Conservation (phyloP, 2,329 filamentous ascomycete genomes). For the Aspergillus vadensis region DNA sequence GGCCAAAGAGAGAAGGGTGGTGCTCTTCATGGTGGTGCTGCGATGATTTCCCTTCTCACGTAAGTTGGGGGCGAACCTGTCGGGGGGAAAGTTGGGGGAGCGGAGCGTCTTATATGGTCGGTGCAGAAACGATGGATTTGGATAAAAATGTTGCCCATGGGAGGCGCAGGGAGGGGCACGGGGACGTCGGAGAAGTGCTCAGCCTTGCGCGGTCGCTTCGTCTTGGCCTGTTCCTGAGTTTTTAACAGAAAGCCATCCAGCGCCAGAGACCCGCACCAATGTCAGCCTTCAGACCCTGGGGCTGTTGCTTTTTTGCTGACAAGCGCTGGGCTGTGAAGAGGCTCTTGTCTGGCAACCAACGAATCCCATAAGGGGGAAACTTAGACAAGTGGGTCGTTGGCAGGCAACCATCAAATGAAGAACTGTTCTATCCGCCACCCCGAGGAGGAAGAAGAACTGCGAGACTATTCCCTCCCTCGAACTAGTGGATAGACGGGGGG, state of each 20-base stretch:
- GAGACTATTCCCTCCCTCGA: not conserved
- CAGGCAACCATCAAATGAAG: not conserved
- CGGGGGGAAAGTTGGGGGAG: too few species aligned
- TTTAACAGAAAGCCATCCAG: not conserved
- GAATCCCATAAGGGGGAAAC: not conserved
- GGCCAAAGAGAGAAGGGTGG: slow-evolving; percentile 9
- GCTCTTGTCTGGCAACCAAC: not conserved
- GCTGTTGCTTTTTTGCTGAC: too few species aligned
- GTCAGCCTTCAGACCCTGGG: too few species aligned
- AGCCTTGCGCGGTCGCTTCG: too few species aligned
- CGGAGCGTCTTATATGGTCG: too few species aligned
- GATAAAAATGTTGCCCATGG: too few species aligned
- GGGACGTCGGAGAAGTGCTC: too few species aligned
- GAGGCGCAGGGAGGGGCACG: too few species aligned
- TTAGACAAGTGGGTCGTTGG: not conserved
- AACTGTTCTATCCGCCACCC: not conserved
- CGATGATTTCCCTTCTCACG: not conserved
- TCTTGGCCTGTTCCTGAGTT: too few species aligned
- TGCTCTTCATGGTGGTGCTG: slow-evolving; percentile 8
- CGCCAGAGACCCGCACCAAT: not conserved
- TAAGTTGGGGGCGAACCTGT: not conserved
- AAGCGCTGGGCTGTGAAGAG: not conserved
- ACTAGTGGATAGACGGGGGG: not conserved
- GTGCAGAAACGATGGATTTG: too few species aligned
- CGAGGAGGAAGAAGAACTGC: not conserved